Evolutionary conservation across 805 yeast species (phyloP).

Genomic region (Jamesozyma hellenica): DNA sequence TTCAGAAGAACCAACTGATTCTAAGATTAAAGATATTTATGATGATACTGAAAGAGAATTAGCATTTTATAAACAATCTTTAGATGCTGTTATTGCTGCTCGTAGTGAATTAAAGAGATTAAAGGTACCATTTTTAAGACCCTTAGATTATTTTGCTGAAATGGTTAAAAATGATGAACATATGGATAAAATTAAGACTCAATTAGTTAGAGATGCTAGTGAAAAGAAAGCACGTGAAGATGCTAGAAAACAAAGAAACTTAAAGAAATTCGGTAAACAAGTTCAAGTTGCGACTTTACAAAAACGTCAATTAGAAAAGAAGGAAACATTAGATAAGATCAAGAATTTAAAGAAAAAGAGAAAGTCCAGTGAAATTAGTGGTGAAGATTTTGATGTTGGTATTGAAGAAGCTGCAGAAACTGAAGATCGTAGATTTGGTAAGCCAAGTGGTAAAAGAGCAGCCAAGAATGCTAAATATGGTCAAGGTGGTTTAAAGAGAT

Average conservation of each 20-base stretch:
- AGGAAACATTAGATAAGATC: slow-evolving; percentile 79
- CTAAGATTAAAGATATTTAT: slow-evolving; percentile 72
- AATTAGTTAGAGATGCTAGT: slow-evolving; percentile 66
- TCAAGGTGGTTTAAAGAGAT: slow-evolving; percentile 67
- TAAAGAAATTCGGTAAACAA: slow-evolving; percentile 96
- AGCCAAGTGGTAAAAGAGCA: slow-evolving; percentile 51
- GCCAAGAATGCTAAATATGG: slow-evolving; percentile 72
- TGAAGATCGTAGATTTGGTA: slow-evolving; percentile 18
- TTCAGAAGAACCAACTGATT: slow-evolving; percentile 49
- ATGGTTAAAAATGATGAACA: slow-evolving; percentile 97
- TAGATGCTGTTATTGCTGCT: slow-evolving; percentile 70
- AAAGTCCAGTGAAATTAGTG: slow-evolving; percentile 55
- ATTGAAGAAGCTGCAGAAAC: slow-evolving; percentile 61
- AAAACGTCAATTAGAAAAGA: slow-evolving; percentile 87
- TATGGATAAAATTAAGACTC: slow-evolving; percentile 84
- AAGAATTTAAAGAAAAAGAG: slow-evolving; percentile 86
- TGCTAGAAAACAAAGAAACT: slow-evolving; percentile 85
- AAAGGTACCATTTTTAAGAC: slow-evolving; percentile 83
- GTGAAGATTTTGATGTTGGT: slow-evolving; percentile 65
- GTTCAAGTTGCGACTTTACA: slow-evolving; percentile 90
- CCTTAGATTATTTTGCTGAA: slow-evolving; percentile 93
- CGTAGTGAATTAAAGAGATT: slow-evolving; percentile 55
- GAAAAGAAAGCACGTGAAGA: slow-evolving; percentile 87
- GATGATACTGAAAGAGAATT: slow-evolving; percentile 95
- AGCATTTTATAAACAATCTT: slow-evolving; percentile 89